Percentiles rank a stretch among this genome's conserved stretches.
Conservation (phyloP, 139 green algal genomes). For the Astrephomene gubernaculifera region DNA sequence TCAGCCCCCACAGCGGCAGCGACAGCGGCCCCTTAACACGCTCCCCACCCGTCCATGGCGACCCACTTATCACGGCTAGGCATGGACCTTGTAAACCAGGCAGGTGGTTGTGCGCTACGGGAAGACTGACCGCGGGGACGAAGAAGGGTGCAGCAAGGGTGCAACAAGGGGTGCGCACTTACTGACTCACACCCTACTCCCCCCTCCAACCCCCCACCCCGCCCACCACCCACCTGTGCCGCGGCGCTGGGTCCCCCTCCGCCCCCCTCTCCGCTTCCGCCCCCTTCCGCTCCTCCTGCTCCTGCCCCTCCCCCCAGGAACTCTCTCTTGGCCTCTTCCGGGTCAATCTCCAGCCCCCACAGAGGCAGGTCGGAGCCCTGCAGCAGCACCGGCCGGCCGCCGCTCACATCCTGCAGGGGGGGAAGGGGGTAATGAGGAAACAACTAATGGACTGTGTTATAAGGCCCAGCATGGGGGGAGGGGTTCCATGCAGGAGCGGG, state of each 20-base stretch:
- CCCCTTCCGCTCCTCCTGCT: not conserved
- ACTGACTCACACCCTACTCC: not conserved
- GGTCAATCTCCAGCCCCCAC: constrained; percentile 96
- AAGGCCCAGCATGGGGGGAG: no score
- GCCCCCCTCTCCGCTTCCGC: not conserved
- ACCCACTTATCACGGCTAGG: no score
- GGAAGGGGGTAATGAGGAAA: no score
- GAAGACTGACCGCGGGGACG: no score
- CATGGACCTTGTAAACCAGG: no score
- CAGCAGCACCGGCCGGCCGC: constrained; percentile 89
- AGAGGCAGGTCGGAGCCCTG: constrained; percentile 92
- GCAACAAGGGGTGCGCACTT: not conserved
- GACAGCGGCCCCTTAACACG: no score
- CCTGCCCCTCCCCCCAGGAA: constrained; percentile 35
- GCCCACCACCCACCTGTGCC: not conserved
- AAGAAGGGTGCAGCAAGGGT: no score
- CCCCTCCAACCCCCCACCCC: not conserved
- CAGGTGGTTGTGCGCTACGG: no score
- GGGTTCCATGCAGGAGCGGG: no score
- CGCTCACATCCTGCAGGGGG: constrained; percentile 87
- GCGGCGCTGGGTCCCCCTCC: constrained; percentile 7
- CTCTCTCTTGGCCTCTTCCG: constrained; percentile 70
- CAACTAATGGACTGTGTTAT: no score
- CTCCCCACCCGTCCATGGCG: no score
- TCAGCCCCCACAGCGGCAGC: no score